Evolutionary conservation across 345 rosid genomes (phyloP), one percentile per base, ranked within the genome.

Genomic region (Rhizophora mangle): DNA sequence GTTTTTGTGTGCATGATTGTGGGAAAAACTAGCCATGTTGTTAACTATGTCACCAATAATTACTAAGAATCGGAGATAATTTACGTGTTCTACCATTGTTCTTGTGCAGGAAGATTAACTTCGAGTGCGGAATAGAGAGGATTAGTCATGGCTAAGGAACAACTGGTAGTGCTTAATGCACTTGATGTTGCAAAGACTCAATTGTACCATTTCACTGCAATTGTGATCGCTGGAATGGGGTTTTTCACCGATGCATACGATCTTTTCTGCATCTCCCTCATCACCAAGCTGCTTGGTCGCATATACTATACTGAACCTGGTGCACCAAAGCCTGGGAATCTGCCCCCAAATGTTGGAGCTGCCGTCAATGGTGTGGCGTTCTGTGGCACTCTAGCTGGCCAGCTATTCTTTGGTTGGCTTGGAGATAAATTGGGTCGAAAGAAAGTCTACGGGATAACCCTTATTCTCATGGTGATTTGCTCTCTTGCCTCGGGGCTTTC

Each of bases 351-450:
- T 0, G 55, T 74, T 7, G 64, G 69, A 22, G 73, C 78, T 2
- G 69, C 73, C 0, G 78, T 69, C 11, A 74, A 68, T 64, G 78
- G 78, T 1, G 78, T 74, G 6, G 78, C 78, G 3, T 53, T 74
- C 22, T 68, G 73, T 11, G 78, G 78, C 19, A 74, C 78, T 26
- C 24, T 74, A 1, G 61, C 71, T 3, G 73, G 78, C 11, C 73
- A 74, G 22, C 78, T 75, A 15, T 75, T 75, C 71, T 69, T 75
- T 43, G 79, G 79, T 3, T 75, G 79, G 79, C 79, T 75, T 0
- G 79, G 79, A 7, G 79, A 75, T 63, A 75, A 75, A 60, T 0
- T 75, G 79, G 79, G 79, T 1, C 53, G 79, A 8, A 75, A 75
- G 46, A 69, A 70, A 69, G 79, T 75, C 29, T 75, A 75, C 13